Conservation (phyloP, 345 rosid species). For the Trapa bicornis region DNA sequence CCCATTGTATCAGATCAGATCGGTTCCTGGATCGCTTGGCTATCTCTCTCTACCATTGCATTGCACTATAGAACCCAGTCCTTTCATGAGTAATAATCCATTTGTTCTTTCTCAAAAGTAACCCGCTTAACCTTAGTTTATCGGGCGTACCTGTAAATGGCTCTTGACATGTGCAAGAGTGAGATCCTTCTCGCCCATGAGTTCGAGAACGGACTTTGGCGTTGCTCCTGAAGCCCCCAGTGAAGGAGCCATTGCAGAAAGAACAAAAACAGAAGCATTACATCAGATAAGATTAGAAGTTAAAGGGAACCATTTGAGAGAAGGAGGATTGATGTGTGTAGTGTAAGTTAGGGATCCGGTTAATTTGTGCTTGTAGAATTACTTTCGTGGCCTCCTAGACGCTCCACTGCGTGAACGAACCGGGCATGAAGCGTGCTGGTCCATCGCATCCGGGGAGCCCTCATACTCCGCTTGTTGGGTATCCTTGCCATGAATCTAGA, state of each 20-base stretch:
- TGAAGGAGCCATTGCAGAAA: not conserved
- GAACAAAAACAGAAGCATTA: not conserved
- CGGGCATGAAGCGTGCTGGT: slow-evolving; percentile 78
- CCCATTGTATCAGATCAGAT: slow-evolving; percentile 4
- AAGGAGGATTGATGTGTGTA: not conserved
- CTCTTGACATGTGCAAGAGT: slow-evolving; percentile 86
- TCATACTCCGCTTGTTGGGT: slow-evolving; percentile 66
- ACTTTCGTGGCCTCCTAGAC: slow-evolving; percentile 95
- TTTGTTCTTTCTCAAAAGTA: slow-evolving; percentile 22
- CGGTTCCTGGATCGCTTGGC: not conserved
- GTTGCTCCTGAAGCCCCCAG: slow-evolving; percentile 53
- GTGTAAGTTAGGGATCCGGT: not conserved
- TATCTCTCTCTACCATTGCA: too few species aligned
- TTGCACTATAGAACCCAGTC: not conserved
- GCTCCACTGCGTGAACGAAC: slow-evolving; percentile 83
- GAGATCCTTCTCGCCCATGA: slow-evolving; percentile 85
- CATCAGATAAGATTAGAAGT: not conserved
- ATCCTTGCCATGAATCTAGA: slow-evolving; percentile 59
- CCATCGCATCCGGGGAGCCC: slow-evolving; percentile 93
- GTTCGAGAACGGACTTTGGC: slow-evolving; percentile 82
- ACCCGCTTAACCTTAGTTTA: not conserved
- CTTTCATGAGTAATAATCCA: slow-evolving; percentile 19
- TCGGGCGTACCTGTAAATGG: slow-evolving; percentile 62
- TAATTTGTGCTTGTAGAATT: not conserved
- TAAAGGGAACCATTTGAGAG: not conserved